phyloP scores from a whole-genome alignment of 306 rosid genomes.

The Spatholobus suberectus region DNA sequence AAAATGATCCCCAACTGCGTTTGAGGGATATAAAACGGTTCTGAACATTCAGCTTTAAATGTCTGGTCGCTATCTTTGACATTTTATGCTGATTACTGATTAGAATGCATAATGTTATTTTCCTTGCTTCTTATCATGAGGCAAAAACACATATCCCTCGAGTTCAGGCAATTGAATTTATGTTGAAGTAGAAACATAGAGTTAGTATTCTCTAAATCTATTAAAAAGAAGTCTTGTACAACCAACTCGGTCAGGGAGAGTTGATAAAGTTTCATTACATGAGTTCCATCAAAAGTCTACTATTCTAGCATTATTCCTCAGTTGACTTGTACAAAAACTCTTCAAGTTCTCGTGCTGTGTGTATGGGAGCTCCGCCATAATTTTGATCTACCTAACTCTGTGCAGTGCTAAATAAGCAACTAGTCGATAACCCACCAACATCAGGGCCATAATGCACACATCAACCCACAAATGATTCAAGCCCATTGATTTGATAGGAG shows the following conservation, averaged over 20 bases:
- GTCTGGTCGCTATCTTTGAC: conserved; percentile 32
- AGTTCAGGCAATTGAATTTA: conserved; percentile 26
- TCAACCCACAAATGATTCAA: conserved; percentile 81
- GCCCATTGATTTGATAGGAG: conserved; percentile 82
- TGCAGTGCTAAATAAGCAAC: conserved; percentile 86
- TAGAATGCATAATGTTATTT: conserved; percentile 22
- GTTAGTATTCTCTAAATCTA: conserved; percentile 41
- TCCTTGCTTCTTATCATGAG: conserved; percentile 43
- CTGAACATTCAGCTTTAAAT: neutral
- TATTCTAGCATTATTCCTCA: conserved; percentile 55
- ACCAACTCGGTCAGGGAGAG: conserved; percentile 38
- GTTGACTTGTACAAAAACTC: conserved; percentile 63
- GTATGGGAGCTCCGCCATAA: conserved; percentile 33
- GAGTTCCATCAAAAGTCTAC: conserved; percentile 42
- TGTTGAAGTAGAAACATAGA: conserved; percentile 42
- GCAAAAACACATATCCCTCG: conserved; percentile 37
- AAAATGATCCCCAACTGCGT: conserved; percentile 15
- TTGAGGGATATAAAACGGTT: conserved; percentile 7
- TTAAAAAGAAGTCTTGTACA: conserved; percentile 37
- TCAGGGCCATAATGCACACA: conserved; percentile 78
- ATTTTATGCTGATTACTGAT: conserved; percentile 27
- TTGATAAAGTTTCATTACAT: conserved; percentile 48
- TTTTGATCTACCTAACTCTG: conserved; percentile 71
- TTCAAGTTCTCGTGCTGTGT: conserved; percentile 50
- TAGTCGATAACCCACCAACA: conserved; percentile 87